Base-by-base conservation (phyloP, 2,329 filamentous ascomycete genomes). In the Fusarium floridanum region DNA sequence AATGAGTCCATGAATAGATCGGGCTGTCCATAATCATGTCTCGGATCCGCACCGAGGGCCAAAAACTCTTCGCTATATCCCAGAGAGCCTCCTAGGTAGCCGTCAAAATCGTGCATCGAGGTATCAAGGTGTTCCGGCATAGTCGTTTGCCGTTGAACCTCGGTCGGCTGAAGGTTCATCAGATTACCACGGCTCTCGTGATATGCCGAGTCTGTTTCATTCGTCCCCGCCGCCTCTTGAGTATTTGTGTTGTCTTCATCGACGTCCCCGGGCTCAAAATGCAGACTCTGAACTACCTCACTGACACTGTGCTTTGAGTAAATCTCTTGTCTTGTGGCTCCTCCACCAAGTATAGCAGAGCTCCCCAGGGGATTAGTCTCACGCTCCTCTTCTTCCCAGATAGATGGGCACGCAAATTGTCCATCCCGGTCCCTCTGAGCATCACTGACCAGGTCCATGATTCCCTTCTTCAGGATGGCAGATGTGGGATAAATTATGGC, bases 1-100 rank as follows among this genome's bases (percentile, higher is more conserved):
- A 73, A 72, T 0, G 71, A 70, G 32, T 73, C 71, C 70, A 73
- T 70, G 5, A 73, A 73, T 0, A 73, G 29, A 27, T 73, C 71
- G 1, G 71, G 71, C 4, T 73, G 71, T 1, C 61, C 61, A 1
- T 50, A 45, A 0, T 61, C 61, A 27, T 73, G 61, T 8, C 64
- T 24, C 0, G 50, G 59, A 3, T 73, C 66, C 6, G 69, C 22
- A 0, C 59, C 71, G 7, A 73, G 22, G 1, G 24, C 53, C 0
- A 56, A 43, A 2, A 59, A 34, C 6, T 63, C 36, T 2, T 65
- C 59, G 5, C 50, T 32, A 32, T 70, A 63, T 0, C 36, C 36
- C 9, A 4, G 63, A 59, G 4, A 36, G 11, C 12, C 14, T 61
- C 60, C 2, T 10, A 16, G 22, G 6, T 17, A 24, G 24, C 9